phyloP scores from a whole-genome alignment of 176 grass and related monocot genomes.

The Puccinellia tenuiflora region DNA sequence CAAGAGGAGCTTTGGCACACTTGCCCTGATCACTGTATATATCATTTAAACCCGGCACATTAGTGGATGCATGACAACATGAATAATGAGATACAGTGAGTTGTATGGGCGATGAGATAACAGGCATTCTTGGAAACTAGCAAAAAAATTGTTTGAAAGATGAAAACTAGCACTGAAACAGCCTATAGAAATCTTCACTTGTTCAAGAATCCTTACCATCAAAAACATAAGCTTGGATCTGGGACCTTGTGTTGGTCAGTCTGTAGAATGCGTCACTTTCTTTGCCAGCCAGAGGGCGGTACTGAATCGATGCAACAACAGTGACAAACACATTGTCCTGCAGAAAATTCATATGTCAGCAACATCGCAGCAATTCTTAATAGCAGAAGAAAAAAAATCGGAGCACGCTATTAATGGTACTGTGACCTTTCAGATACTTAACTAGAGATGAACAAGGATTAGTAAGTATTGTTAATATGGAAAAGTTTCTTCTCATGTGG shows the following conservation, averaged over 20 bases:
- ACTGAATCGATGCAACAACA: slow-evolving; percentile 85
- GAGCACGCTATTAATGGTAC: neutral
- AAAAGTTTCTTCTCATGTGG: neutral
- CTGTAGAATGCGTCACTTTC: slow-evolving; percentile 82
- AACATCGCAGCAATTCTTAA: neutral
- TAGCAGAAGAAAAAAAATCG: neutral
- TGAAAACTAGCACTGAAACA: neutral
- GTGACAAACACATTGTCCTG: slow-evolving; percentile 95
- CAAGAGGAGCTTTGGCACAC: slow-evolving; percentile 61
- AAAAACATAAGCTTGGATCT: slow-evolving; percentile 89
- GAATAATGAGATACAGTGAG: neutral
- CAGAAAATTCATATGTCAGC: slow-evolving; percentile 22
- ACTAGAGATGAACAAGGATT: neutral
- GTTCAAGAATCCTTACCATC: slow-evolving; percentile 44
- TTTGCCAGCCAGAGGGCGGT: slow-evolving; percentile 61
- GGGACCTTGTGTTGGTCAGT: slow-evolving; percentile 75
- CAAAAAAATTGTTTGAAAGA: neutral
- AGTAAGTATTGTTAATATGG: neutral
- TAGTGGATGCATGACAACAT: neutral
- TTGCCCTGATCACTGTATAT: slow-evolving; percentile 69
- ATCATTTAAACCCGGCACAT: neutral
- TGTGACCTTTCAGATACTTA: slow-evolving; percentile 9
- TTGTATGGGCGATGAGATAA: neutral
- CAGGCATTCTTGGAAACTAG: neutral
- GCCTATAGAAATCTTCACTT: neutral